phyloP scores from a whole-genome alignment of 257 asterid genomes.

The Leptodermis oblonga region DNA sequence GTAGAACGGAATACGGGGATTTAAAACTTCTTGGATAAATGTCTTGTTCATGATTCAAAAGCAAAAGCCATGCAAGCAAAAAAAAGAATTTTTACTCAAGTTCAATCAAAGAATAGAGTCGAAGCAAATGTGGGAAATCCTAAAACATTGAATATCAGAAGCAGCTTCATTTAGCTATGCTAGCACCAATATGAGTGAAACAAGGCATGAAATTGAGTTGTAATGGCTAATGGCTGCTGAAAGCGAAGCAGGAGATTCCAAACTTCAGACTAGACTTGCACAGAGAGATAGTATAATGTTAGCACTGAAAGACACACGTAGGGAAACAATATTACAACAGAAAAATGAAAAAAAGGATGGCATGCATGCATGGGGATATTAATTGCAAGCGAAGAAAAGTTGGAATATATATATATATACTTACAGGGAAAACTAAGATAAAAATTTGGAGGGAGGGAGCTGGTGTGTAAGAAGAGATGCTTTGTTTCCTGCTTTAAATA shows the following conservation, averaged over 20 bases:
- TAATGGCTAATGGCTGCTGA: constrained; percentile 32
- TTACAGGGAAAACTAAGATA: constrained; percentile 49
- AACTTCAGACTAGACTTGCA: constrained; percentile 31
- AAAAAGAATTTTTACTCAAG: not conserved
- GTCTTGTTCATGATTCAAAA: too few species aligned
- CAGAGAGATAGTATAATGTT: constrained; percentile 4
- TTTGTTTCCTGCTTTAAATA: constrained; percentile 56
- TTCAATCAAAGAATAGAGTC: not conserved
- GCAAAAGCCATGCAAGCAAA: too few species aligned
- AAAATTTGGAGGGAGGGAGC: constrained; percentile 22
- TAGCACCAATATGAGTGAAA: not conserved
- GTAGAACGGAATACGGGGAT: too few species aligned
- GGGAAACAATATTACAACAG: constrained; percentile 11
- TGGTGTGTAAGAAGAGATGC: constrained; percentile 50
- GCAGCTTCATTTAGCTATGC: not conserved
- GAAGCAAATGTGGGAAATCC: not conserved
- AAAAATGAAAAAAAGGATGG: constrained; percentile 25
- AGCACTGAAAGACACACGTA: constrained; percentile 5
- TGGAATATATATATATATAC: constrained; percentile 48
- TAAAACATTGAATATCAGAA: not conserved
- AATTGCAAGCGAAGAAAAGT: constrained; percentile 86
- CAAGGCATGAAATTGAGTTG: constrained; percentile 27
- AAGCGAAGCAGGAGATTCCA: constrained; percentile 52
- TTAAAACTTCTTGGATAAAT: too few species aligned
- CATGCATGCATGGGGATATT: constrained; percentile 35